Base-by-base conservation (phyloP, 2,329 filamentous ascomycete genomes). In the Coniochaeta pulveracea region DNA sequence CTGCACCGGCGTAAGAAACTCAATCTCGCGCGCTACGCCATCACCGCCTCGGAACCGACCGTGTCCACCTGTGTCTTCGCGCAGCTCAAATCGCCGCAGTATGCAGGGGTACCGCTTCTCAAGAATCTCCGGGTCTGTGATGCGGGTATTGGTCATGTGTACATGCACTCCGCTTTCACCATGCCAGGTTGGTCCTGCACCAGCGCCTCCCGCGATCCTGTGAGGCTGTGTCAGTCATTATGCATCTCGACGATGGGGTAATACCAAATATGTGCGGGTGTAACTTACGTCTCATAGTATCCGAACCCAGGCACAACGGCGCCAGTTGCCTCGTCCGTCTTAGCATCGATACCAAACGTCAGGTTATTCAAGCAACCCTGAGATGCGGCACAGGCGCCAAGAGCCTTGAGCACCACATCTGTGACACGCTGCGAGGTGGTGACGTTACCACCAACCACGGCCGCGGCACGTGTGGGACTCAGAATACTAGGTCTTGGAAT, bases 321-420 rank as follows among this genome's bases (percentile, higher is more conserved):
- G 18, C 40, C 42, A 10, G 41, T 41, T 10, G 39, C 43, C 19
- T 18, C 27, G 14, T 44, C 39, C 12, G 35, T 38, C 29, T 40
- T 39, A 3, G 54, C 55, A 14, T 75, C 76, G 45, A 83, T 83
- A 34, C 81, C 82, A 46, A 88, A 88, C 1, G 80, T 86, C 10
- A 88, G 61, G 47, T 85, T 86, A 55, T 88, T 88, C 51, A 76
- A 80, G 47, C 82, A 80, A n/a, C 82, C 83, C 44, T 88, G 83
- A 0, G 67, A 76, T 3, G 82, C 83, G 2, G 81, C 80, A 36
- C 77, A 83, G 2, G 80, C 81, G 33, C 69, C 64, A 63, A 86
- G 86, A 2, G 80, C 80, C 43, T 78, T 80, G 27, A 88, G 65
- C 2, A 88, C 78, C 2, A 85, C 79, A 46, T 86, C 82, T 5